Base-by-base conservation (phyloP, 371 early-diverging fungal genomes). In the Mortierella sp. region DNA sequence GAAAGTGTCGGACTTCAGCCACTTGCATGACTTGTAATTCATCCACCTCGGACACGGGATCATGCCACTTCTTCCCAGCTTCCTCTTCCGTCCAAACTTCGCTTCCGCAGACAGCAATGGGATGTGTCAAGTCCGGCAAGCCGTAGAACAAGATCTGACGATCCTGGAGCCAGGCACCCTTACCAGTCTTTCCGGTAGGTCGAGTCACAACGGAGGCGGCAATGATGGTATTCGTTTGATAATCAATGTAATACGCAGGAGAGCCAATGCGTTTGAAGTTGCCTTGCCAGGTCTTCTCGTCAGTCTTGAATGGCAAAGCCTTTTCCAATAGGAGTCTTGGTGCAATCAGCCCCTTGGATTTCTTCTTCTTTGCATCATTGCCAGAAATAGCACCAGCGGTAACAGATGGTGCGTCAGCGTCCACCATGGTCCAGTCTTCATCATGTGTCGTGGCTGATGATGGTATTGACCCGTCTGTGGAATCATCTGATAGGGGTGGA, bases 141-240 rank as follows among this genome's bases (percentile, higher is more conserved):
- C 10, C 21, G 27, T 71, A 63, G 4, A 71, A 25, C 2, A 63
- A 16, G 28, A 71, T 54, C 34, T 31, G 47, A 0, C 54, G 60
- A 27, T 71, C 60, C 25, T 27, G 16, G 12, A 31, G 52, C 21
- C 41, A 39, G 3, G 39, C 22, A 9, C 27, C 41, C 10, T 21
- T 19, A 1, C 19, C 27, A 6, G 31, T n/a, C 4, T 34, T 10
- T 34, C 10, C 34, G 10, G 53, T 19, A 8, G 53, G 55, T 19
- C 60, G 43, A 34, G 54, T 48, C 3, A 71, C 29, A 54, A 71
- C 63, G 0, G 64, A 71, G 1, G 71, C 71, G 1, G 64, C 54
- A 25, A 71, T 50, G 56, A 46, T 56, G 24, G 61, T 46, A 10
- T 55, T 54, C 13, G 55, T 41, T 3, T 21, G 37, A 14, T 49